Conservation (phyloP, 208 protist genomes). For the Herpetomonas muscarum region DNA sequence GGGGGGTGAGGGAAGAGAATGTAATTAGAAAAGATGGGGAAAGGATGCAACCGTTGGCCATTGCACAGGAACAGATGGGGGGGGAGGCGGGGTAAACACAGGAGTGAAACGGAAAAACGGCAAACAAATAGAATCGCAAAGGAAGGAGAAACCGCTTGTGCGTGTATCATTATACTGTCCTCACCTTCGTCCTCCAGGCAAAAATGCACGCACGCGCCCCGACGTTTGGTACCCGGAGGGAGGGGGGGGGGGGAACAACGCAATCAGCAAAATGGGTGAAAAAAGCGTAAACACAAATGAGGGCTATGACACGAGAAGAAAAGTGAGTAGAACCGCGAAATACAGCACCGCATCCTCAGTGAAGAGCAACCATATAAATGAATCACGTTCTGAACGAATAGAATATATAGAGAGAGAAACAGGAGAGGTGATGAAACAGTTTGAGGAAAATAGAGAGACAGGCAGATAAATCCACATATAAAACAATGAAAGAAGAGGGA, state of each 20-base stretch:
- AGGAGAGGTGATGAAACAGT: no score
- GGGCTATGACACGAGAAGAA: slow-evolving; percentile 2
- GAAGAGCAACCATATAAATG: slow-evolving; percentile 4
- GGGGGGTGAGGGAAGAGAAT: no score
- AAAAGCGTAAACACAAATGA: slow-evolving; percentile 5
- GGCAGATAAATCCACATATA: slow-evolving; percentile 8
- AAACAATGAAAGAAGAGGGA: slow-evolving; percentile 7
- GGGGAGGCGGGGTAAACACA: no score
- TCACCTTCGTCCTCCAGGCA: no score
- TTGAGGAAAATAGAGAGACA: background rate
- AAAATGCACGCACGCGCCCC: slow-evolving; percentile 1
- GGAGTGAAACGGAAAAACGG: no score
- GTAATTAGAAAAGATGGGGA: no score
- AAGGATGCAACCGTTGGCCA: no score
- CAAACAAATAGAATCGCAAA: no score
- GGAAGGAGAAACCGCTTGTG: no score
- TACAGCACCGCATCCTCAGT: background rate
- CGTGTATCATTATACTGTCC: no score
- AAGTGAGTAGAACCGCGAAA: slow-evolving; percentile 4
- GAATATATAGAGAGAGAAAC: slow-evolving; percentile 2
- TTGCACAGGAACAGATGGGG: no score
- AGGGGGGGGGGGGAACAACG: no score
- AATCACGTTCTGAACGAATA: slow-evolving; percentile 1
- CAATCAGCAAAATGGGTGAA: slow-evolving; percentile 10
- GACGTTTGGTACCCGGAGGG: background rate